Evolutionary conservation across 2,329 filamentous ascomycete species (phyloP).

Genomic region (Xylariaceae sp.): DNA sequence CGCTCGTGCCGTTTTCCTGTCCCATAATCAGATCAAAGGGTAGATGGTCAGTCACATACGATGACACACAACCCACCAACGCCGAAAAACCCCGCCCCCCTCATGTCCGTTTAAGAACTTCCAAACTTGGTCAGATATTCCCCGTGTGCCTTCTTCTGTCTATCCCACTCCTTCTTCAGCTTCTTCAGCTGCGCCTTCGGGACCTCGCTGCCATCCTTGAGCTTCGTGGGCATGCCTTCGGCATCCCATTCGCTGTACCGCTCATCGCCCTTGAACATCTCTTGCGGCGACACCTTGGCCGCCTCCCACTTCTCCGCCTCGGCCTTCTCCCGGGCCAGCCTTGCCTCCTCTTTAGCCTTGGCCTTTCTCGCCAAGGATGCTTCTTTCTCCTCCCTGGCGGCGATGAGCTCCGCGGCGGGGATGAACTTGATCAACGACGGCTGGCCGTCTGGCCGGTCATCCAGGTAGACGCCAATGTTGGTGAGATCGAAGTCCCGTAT

Average conservation of each 20-base stretch:
- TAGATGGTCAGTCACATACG: no score
- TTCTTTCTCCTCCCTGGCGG: constrained; percentile 54
- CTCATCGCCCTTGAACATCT: constrained; percentile 53
- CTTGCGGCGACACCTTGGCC: constrained; percentile 48
- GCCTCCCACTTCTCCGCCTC: constrained; percentile 53
- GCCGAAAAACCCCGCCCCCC: no score
- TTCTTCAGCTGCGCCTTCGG: constrained; percentile 77
- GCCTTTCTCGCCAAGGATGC: constrained; percentile 57
- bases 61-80: no score
- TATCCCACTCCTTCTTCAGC: constrained; percentile 82
- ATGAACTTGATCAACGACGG: constrained; percentile 69
- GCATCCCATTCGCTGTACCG: constrained; percentile 73
- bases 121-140: constrained; percentile 43
- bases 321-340: constrained; percentile 43
- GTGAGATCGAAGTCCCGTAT: constrained; percentile 78
- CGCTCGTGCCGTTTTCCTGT: no score
- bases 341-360: constrained; percentile 50
- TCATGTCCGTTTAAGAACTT: constrained; percentile 13
- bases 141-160: constrained; percentile 80
- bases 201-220: constrained; percentile 72
- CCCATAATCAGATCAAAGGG: no score
- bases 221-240: constrained; percentile 72
- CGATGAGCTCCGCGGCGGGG: constrained; percentile 51
- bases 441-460: constrained; percentile 64
- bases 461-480: constrained; percentile 78